Percentiles rank a stretch among this genome's conserved stretches.
Conservation (phyloP, 2,329 filamentous ascomycete species). For the Fusarium keratoplasticum region DNA sequence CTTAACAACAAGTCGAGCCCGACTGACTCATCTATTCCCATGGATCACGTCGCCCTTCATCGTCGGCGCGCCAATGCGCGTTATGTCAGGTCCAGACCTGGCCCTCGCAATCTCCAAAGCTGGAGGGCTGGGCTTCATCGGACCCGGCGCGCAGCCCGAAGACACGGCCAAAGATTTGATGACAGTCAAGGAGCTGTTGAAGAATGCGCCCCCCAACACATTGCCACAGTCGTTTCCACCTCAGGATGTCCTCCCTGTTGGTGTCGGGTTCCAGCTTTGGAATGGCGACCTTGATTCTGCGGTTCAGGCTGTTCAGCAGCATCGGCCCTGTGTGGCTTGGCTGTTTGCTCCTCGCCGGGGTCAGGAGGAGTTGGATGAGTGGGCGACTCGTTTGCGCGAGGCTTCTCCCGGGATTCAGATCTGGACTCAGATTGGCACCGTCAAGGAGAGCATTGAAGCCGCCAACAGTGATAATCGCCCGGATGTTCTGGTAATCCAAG, state of each 20-base stretch:
- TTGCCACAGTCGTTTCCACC: constrained; percentile 22
- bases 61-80: constrained; percentile 75
- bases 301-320: constrained; percentile 44
- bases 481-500: constrained; percentile 65
- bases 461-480: constrained; percentile 50
- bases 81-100: constrained; percentile 66
- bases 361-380: constrained; percentile 53
- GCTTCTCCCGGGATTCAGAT: constrained; percentile 57
- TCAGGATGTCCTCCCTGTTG: constrained; percentile 53
- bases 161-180: constrained; percentile 47
- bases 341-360: constrained; percentile 53
- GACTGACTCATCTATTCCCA: constrained; percentile 28
- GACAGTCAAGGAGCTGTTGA: constrained; percentile 41
- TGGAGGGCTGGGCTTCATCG: constrained; percentile 72
- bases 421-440: constrained; percentile 65
- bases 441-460: constrained; percentile 59
- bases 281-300: constrained; percentile 53
- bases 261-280: constrained; percentile 59
- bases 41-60: constrained; percentile 62
- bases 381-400: constrained; percentile 57
- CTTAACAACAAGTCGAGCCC: constrained; percentile 2
- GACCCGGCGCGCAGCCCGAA: constrained; percentile 50
- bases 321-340: constrained; percentile 57
- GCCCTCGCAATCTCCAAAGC: constrained; percentile 75
- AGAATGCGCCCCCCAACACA: constrained; percentile 4